Percentiles rank a stretch among this genome's conserved stretches.
phyloP scores from a whole-genome alignment of 2,329 filamentous ascomycete species.

The Metarhizium sp. region DNA sequence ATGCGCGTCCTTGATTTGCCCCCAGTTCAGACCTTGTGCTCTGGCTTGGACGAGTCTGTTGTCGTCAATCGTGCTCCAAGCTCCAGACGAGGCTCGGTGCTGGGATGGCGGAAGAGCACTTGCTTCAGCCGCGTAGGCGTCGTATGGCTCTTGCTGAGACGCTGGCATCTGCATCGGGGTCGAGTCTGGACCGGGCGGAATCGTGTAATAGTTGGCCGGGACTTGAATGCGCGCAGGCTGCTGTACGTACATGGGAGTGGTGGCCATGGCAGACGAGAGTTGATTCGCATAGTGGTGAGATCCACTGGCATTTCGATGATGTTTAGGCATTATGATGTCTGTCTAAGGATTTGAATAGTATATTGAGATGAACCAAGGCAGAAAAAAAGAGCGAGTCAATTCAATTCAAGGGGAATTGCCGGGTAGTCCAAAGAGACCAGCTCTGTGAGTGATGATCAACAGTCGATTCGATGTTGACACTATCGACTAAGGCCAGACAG shows the following conservation, averaged over 20 bases:
- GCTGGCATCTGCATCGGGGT: constrained; percentile 13
- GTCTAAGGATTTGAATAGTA: background rate
- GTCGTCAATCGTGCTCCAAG: constrained; percentile 70
- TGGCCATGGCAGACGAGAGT: constrained; percentile 30
- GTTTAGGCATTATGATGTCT: constrained; percentile 35
- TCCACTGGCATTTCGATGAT: constrained; percentile 29
- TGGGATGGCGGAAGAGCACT: constrained; percentile 33
- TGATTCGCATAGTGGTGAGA: constrained; percentile 22
- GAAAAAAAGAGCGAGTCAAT: constrained; percentile 4
- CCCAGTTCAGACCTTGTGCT: constrained; percentile 72
- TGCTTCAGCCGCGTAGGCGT: constrained; percentile 26
- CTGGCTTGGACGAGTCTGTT: constrained; percentile 62
- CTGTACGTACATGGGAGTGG: constrained; percentile 32
- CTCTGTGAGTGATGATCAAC: constrained; percentile 6
- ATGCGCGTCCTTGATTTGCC: constrained; percentile 64
- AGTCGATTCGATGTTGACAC: background rate
- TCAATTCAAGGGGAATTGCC: background rate
- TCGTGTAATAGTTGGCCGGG: constrained; percentile 29
- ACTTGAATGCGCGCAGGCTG: constrained; percentile 31
- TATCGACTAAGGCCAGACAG: constrained; percentile 13
- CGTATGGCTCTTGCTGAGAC: constrained; percentile 23
- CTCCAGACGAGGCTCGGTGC: constrained; percentile 50
- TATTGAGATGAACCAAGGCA: background rate
- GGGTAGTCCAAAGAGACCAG: constrained; percentile 3
- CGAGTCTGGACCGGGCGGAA: constrained; percentile 23